These are phyloP conservation scores for Nicotiana sylvestris DNA, from an alignment of 257 asterid genomes.

Conservation along the genomic window DNA sequence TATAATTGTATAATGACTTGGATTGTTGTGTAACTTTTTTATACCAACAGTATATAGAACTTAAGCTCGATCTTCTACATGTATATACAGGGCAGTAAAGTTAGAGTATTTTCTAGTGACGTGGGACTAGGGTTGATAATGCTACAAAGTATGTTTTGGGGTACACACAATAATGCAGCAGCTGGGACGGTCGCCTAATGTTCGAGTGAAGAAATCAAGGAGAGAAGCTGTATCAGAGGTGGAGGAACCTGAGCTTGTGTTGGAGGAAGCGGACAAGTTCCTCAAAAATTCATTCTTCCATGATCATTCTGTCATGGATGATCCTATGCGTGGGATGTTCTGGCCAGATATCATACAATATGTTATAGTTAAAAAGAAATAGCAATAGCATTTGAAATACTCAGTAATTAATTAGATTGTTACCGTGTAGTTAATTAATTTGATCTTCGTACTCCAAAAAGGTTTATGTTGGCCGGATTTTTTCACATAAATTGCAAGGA, in stretches of 20 bases:
- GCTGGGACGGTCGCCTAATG: constrained; percentile 22
- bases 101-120: constrained; percentile 21
- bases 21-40: too few species aligned
- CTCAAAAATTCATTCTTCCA: constrained; percentile 29
- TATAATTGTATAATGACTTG: too few species aligned
- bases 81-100: not conserved
- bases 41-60: not conserved
- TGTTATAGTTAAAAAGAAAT: too few species aligned
- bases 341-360: not conserved
- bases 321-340: constrained; percentile 19
- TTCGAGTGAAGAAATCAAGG: constrained; percentile 25
- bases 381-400: not conserved
- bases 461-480: too few species aligned
- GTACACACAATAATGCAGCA: constrained; percentile 20
- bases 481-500: too few species aligned
- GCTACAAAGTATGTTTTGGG: constrained; percentile 13
- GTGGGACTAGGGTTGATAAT: constrained; percentile 29
- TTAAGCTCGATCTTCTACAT: too few species aligned
- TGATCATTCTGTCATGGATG: constrained; percentile 15
- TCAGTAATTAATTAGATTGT: too few species aligned
- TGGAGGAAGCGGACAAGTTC: constrained; percentile 20
- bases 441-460: too few species aligned
- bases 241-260: constrained; percentile 30
- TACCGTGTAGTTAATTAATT: too few species aligned
- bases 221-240: constrained; percentile 29